Evolutionary conservation across 148 eudicot genomes (phyloP).

Genomic region (Amaranthus cruentus): DNA sequence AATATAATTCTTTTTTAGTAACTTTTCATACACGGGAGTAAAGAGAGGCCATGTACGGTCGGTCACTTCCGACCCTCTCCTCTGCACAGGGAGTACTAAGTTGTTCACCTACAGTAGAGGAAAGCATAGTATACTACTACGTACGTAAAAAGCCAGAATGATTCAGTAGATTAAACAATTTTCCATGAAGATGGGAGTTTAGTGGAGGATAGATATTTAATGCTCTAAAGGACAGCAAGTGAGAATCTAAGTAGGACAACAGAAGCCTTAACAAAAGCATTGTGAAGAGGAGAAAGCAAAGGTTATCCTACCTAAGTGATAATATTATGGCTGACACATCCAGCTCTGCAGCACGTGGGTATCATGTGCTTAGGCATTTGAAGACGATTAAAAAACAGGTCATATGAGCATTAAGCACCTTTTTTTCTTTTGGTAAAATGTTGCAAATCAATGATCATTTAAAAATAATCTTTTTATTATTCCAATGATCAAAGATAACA

Average conservation of each 20-base stretch:
- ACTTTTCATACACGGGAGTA: too few species aligned
- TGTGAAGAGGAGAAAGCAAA: constrained; percentile 3
- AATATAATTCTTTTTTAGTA: too few species aligned
- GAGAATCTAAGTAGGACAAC: neutral
- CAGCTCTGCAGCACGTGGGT: constrained; percentile 45
- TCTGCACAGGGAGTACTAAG: too few species aligned
- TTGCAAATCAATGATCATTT: too few species aligned
- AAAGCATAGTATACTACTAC: neutral
- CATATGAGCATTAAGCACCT: too few species aligned
- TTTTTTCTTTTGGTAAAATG: too few species aligned
- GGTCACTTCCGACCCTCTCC: too few species aligned
- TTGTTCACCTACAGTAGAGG: too few species aligned
- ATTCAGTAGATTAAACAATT: neutral
- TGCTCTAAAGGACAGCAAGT: neutral
- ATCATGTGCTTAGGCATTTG: constrained; percentile 52
- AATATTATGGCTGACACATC: constrained; percentile 19
- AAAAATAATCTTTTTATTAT: too few species aligned
- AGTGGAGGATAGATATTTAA: neutral
- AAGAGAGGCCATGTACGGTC: neutral
- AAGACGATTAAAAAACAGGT: constrained; percentile 16
- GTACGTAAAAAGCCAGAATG: constrained; percentile 1
- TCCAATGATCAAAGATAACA: too few species aligned
- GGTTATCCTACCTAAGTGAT: constrained; percentile 18
- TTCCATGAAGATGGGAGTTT: constrained; percentile 11
- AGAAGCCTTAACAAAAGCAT: neutral